Evolutionary conservation across 169 alveolate species (phyloP), one percentile per base, ranked within the genome.

Genomic region (Plasmodium knowlesi): DNA sequence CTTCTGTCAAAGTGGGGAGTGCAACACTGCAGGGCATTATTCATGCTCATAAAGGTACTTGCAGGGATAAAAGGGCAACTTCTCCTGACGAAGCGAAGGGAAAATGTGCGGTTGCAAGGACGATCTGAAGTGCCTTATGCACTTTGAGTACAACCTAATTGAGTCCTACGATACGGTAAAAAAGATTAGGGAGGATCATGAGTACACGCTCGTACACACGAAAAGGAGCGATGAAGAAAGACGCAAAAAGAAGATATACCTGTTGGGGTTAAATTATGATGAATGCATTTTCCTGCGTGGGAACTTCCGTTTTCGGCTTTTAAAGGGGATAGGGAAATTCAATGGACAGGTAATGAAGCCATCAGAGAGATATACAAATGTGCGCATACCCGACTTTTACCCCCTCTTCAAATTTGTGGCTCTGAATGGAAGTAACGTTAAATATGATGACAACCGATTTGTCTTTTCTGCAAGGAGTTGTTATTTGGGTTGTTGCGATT

Each of bases 231-330:
- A 76, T 25, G 67, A 72, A 19, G 81, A 41, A 39, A 61, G 34
- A 12, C 5, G 14, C 12, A 80, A 89, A 89, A 89, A 43, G 82
- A 79, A 61, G 34, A 67, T 89, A 34, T 89, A 89, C 72, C 50
- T 89, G 50, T 89, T 79, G 71, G 94, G 90, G n/a, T 46, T 89
- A 89, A 78, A 89, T 89, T 89, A 89, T 89, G 89, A 80, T 22
- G 94, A 89, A 39, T 89, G 82, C 30, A 67, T 89, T 41, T 89
- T 78, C n/a, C 22, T 89, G 34, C 61, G 94, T 39, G 94, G 94
- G 9, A 71, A 46, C 43, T 89, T 89, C 82, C 94, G 94, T 50
- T 89, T 89, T 89, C 72, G 94, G 19, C 57, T 89, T 14, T 61
- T 89, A 89, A 89, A 79, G 46, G 94, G 94, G 43, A 25, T 89